Conservation (phyloP, 1,139 yeast species). For the Pichia sp. region DNA sequence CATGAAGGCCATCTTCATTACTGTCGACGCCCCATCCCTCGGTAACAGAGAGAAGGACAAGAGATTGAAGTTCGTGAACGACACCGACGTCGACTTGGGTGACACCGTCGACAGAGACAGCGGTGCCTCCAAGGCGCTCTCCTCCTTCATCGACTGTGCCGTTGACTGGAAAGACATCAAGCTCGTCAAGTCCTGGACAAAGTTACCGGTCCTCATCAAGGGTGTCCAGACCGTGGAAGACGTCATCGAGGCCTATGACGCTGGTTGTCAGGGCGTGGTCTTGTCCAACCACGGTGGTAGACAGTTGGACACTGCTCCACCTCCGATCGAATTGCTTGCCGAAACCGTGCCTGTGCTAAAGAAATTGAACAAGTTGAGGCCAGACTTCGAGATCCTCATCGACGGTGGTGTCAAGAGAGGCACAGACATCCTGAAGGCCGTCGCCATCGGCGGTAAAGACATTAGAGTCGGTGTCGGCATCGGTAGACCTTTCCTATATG, state of each 20-base stretch:
- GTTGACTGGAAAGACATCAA: constrained; percentile 62
- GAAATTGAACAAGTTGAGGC: constrained; percentile 42
- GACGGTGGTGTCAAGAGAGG: constrained; percentile 80
- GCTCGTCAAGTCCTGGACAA: constrained; percentile 53
- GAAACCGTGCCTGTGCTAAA: constrained; percentile 56
- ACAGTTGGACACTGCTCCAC: constrained; percentile 66
- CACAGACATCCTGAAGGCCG: constrained; percentile 66
- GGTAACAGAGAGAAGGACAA: constrained; percentile 80
- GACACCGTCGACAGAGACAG: constrained; percentile 58
- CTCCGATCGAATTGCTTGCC: constrained; percentile 64
- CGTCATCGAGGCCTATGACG: constrained; percentile 57
- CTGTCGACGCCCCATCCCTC: constrained; percentile 92
- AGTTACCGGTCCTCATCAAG: constrained; percentile 62
- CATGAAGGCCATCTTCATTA: constrained; percentile 72
- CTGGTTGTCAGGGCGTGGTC: constrained; percentile 63
- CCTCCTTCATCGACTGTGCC: constrained; percentile 80
- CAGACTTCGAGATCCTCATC: constrained; percentile 58
- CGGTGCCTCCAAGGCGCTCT: constrained; percentile 86
- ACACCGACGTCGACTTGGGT: constrained; percentile 42
- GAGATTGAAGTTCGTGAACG: constrained; percentile 59
- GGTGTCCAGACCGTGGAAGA: constrained; percentile 73
- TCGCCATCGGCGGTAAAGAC: constrained; percentile 73
- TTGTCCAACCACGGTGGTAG: constrained; percentile 79
- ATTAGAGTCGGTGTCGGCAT: constrained; percentile 80
- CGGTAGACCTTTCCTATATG: constrained; percentile 73